Evolutionary conservation across 2,329 filamentous ascomycete genomes (phyloP).

Genomic region (Fusarium temperatum): DNA sequence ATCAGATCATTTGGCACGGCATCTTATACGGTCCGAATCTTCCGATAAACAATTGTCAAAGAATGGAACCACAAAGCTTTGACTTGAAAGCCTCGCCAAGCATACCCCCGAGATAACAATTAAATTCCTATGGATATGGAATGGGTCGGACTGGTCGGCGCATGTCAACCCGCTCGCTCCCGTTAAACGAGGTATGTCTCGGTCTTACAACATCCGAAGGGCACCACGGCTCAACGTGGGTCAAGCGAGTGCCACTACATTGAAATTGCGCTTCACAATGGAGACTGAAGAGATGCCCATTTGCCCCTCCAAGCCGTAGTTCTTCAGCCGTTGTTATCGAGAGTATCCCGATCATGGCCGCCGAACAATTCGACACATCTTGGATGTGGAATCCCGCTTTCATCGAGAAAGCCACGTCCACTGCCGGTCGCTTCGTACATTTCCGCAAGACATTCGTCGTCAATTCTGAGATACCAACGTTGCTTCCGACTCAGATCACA

Average conservation of each 20-base stretch:
- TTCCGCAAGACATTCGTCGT: background rate
- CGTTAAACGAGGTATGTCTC: background rate
- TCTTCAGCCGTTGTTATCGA: background rate
- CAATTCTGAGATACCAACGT: accelerated
- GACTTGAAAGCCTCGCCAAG: accelerated
- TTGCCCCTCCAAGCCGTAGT: accelerated
- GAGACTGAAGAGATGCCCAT: accelerated
- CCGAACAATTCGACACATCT: background rate
- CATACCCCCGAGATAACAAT: accelerated
- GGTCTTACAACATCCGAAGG: background rate
- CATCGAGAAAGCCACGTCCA: background rate
- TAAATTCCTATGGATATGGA: accelerated
- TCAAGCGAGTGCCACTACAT: accelerated
- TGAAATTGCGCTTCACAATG: background rate
- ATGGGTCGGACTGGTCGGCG: background rate
- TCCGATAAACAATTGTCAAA: accelerated
- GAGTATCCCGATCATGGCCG: background rate
- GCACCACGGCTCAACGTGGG: accelerated
- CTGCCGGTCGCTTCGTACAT: background rate
- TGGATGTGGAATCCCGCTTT: constrained; percentile 1
- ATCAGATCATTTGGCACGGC: background rate
- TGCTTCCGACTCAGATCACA: background rate
- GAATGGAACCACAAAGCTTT: accelerated
- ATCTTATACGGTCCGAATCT: accelerated
- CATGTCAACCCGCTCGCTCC: background rate